phyloP scores from a whole-genome alignment of 495 filamentous ascomycete genomes.

The Xylaria intraflava region DNA sequence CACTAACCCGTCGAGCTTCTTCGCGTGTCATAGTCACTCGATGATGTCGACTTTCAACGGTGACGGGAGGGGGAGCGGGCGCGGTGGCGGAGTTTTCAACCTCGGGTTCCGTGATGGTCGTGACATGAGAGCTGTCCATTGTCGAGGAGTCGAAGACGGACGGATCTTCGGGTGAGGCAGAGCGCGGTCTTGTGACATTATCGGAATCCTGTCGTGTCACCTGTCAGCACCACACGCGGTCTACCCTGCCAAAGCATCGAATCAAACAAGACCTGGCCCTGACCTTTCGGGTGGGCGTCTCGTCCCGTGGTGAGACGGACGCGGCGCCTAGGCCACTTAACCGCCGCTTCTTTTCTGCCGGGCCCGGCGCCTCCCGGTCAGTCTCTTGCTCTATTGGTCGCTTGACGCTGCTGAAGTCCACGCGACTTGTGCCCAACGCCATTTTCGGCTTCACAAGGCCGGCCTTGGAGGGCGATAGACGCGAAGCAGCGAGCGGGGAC shows the following conservation, averaged over 20 bases:
- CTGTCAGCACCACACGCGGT: background rate
- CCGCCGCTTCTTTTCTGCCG: constrained; percentile 17
- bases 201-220: constrained; percentile 1
- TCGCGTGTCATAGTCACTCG: constrained; percentile 30
- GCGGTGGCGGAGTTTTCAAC: constrained; percentile 8
- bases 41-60: constrained; percentile 8
- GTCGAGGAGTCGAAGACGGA: constrained; percentile 34
- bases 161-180: constrained; percentile 23
- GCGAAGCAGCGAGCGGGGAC: constrained; percentile 5
- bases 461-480: constrained; percentile 7
- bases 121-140: constrained; percentile 31
- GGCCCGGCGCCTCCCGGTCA: constrained; percentile 13
- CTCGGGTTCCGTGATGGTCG: constrained; percentile 36
- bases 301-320: background rate
- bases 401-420: constrained; percentile 10
- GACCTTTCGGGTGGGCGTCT: constrained; percentile 1
- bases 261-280: background rate
- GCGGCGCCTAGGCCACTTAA: background rate
- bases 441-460: constrained; percentile 3
- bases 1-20: constrained; percentile 36
- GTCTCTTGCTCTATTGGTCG: constrained; percentile 20
- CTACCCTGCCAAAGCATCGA: background rate
- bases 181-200: constrained; percentile 11
- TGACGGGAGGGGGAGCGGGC: constrained; percentile 2
- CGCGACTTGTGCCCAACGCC: background rate